Percentiles rank a stretch among this genome's conserved stretches.
Evolutionary conservation across 2,329 filamentous ascomycete species (phyloP).

Genomic region (Aspergillus sp.): DNA sequence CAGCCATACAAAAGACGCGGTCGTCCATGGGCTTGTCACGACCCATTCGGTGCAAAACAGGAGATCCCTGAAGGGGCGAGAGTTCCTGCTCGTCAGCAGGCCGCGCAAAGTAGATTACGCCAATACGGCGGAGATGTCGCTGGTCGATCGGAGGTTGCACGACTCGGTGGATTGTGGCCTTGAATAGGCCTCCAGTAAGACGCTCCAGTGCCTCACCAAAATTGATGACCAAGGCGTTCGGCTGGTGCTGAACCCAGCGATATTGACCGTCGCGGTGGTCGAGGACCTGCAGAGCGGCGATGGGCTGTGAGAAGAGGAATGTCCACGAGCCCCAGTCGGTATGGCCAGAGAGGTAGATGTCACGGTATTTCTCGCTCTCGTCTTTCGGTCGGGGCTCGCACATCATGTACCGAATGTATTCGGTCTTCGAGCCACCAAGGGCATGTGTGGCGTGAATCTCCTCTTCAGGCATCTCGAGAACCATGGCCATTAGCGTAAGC

Average conservation of each 20-base stretch:
- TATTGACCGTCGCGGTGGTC: not conserved
- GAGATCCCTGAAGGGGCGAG: no score
- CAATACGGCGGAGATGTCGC: conserved; percentile 36
- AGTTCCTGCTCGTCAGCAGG: conserved; percentile 14
- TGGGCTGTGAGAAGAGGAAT: not conserved
- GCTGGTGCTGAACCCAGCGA: not conserved
- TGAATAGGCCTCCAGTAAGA: conserved; percentile 50
- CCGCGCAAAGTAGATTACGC: conserved; percentile 47
- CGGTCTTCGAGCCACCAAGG: conserved; percentile 19
- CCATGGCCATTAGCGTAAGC: no score
- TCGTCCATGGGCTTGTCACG: no score
- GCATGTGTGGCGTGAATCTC: not conserved
- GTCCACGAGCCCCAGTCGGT: conserved; percentile 31
- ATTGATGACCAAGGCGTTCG: not conserved
- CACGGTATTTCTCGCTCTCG: conserved; percentile 45
- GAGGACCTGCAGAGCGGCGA: not conserved
- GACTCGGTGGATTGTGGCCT: conserved; percentile 49
- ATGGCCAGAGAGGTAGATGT: conserved; percentile 50
- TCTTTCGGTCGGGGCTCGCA: conserved; percentile 51
- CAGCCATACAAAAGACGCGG: no score
- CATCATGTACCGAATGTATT: conserved; percentile 62
- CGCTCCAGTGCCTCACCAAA: conserved; percentile 39
- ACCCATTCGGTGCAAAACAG: no score
- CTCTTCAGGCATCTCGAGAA: not conserved
- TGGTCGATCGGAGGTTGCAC: conserved; percentile 48